Conservation (phyloP, 768 basidiomycete genomes). For the Tricholoma furcatifolium region DNA sequence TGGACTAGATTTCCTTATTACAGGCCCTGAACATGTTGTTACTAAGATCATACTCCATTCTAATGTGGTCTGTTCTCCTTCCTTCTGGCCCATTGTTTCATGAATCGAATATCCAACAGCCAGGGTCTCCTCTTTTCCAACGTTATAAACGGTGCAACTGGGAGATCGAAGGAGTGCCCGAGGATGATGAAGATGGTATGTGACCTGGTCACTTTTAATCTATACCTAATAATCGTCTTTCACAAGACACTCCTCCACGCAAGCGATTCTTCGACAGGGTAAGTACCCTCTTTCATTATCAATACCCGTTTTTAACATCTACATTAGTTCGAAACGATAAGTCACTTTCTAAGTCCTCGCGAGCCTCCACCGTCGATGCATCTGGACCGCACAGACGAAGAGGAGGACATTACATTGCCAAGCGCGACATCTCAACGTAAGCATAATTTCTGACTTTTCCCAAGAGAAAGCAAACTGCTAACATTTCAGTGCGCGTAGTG, state of each 20-base stretch:
- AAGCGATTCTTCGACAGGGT: conserved; percentile 75
- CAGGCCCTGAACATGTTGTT: conserved; percentile 66
- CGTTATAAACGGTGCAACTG: conserved; percentile 90
- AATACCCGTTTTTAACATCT: not conserved
- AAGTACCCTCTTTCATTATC: conserved; percentile 12
- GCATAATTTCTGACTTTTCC: conserved; percentile 23
- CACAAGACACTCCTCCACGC: conserved; percentile 67
- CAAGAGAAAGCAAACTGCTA: not conserved
- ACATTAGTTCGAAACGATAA: conserved; percentile 70
- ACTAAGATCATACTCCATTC: conserved; percentile 86
- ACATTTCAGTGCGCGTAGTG: conserved; percentile 37
- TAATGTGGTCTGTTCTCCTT: conserved; percentile 63
- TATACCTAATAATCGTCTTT: conserved; percentile 4
- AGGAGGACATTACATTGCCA: conserved; percentile 67
- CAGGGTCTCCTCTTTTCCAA: conserved; percentile 87
- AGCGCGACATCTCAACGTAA: conserved; percentile 64
- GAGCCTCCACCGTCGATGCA: conserved; percentile 79
- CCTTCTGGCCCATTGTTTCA: not conserved
- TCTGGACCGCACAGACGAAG: conserved; percentile 76
- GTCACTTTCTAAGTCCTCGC: conserved; percentile 73
- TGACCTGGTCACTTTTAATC: conserved; percentile 7
- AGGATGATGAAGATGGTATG: conserved; percentile 81
- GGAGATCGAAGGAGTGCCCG: conserved; percentile 78
- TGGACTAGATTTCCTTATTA: conserved; percentile 85
- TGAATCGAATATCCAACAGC: conserved; percentile 41